A percentile compares a stretch with the other conserved stretches of the same genome.
Evolutionary conservation across 1,284 basidiomycete species (phyloP).

Genomic region (Trichosporon faecale): DNA sequence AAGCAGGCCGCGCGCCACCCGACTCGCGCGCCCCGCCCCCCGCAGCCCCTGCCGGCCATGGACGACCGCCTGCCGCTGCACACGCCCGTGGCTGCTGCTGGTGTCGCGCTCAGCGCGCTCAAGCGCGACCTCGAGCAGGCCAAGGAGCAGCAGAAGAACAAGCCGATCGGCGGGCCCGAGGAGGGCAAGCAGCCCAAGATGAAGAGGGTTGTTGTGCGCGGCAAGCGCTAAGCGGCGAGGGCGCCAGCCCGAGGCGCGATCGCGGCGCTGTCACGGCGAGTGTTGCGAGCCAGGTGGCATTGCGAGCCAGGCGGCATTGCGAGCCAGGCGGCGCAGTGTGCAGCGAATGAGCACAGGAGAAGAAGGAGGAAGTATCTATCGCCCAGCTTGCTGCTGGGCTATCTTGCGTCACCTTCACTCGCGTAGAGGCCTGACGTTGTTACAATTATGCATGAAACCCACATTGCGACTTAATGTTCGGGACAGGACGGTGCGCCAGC

Average conservation of each 20-base stretch:
- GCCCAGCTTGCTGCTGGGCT: no score
- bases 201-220: conserved; percentile 47
- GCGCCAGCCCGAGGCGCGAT: neutral
- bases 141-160: conserved; percentile 50
- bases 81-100: conserved; percentile 45
- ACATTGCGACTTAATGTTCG: conserved; percentile 20
- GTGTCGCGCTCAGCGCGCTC: conserved; percentile 47
- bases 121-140: conserved; percentile 50
- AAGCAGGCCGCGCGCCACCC: conserved; percentile 20
- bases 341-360: neutral
- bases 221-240: conserved; percentile 32
- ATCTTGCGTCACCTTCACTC: conserved; percentile 25
- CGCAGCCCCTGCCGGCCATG: conserved; percentile 41
- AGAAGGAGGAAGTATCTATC: no score
- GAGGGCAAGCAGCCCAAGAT: conserved; percentile 44
- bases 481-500: neutral
- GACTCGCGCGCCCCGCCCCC: conserved; percentile 38
- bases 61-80: conserved; percentile 50
- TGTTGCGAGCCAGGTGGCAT: neutral
- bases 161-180: conserved; percentile 25
- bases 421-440: conserved; percentile 28
- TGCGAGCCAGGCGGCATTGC: neutral
- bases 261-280: neutral
- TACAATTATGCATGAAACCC: conserved; percentile 27
- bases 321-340: no score